Evolutionary conservation across 2,329 filamentous ascomycete genomes (phyloP).

Genomic region (Trichophyton rubrum): DNA sequence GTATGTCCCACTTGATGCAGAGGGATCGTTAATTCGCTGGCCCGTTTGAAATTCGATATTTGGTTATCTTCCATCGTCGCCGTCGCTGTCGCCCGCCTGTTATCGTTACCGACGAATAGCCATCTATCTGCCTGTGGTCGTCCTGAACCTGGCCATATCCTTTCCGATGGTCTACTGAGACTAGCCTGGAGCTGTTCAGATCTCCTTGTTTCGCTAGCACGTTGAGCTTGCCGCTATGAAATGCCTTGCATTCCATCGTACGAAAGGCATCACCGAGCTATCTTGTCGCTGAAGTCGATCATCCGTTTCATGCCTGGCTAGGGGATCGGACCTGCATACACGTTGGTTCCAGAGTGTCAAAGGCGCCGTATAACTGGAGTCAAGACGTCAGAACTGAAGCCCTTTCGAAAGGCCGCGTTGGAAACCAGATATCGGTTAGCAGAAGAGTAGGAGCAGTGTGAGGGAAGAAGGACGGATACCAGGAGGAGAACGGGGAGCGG

Average conservation of each 20-base stretch:
- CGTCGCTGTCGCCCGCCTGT: not conserved
- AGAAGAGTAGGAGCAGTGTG: too few relatives aligned
- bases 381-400: not conserved
- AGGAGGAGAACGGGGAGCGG: not conserved
- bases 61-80: not conserved
- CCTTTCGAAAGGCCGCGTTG: too few relatives aligned
- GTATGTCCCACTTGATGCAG: not conserved
- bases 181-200: not conserved
- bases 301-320: not conserved
- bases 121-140: not conserved
- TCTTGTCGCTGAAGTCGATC: not conserved
- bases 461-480: too few relatives aligned
- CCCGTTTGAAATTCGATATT: not conserved
- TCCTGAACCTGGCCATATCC: not conserved
- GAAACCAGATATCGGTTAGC: too few relatives aligned
- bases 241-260: not conserved
- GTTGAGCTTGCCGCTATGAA: not conserved
- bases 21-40: not conserved
- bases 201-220: not conserved
- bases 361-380: not conserved
- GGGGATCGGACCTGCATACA: not conserved
- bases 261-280: constrained; percentile 1
- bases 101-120: not conserved
- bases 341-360: not conserved
- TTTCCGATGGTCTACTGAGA: not conserved